A percentile compares a stretch with the other conserved stretches of the same genome.
Evolutionary conservation across 331 rosid genomes (phyloP).

Genomic region (Saraca asoca): DNA sequence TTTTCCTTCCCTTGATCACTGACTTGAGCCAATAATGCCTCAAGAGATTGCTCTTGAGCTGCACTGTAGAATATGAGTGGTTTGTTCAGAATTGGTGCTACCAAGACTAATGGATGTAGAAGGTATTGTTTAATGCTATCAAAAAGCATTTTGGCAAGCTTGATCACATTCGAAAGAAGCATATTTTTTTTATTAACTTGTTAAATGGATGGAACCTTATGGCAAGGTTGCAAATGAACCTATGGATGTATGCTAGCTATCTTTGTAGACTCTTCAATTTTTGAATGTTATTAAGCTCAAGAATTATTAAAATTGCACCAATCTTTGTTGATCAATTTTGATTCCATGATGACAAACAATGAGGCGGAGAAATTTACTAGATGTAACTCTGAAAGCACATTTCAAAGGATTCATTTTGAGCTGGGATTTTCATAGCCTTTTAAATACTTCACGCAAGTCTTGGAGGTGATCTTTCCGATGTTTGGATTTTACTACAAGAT

Average conservation of each 20-base stretch:
- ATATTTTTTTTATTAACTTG: neutral
- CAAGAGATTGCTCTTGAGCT: no score
- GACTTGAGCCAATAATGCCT: no score
- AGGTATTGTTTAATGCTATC: no score
- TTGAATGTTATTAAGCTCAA: neutral
- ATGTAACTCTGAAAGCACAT: no score
- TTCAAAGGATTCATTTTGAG: conserved; percentile 10
- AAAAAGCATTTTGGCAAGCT: neutral
- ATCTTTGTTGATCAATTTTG: neutral
- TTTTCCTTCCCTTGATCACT: no score
- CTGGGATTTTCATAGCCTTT: neutral
- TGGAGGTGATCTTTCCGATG: neutral
- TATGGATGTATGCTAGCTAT: neutral
- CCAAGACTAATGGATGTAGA: no score
- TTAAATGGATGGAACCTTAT: neutral
- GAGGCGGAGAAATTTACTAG: neutral
- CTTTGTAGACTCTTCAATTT: neutral
- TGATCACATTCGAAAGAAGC: neutral
- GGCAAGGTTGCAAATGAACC: neutral
- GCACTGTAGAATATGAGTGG: no score
- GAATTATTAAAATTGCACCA: neutral
- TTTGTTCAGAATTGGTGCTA: no score
- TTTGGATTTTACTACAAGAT: neutral
- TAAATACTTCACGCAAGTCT: neutral
- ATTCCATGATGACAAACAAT: neutral